phyloP scores from a whole-genome alignment of 768 basidiomycete genomes.

The Serendipita sp. region DNA sequence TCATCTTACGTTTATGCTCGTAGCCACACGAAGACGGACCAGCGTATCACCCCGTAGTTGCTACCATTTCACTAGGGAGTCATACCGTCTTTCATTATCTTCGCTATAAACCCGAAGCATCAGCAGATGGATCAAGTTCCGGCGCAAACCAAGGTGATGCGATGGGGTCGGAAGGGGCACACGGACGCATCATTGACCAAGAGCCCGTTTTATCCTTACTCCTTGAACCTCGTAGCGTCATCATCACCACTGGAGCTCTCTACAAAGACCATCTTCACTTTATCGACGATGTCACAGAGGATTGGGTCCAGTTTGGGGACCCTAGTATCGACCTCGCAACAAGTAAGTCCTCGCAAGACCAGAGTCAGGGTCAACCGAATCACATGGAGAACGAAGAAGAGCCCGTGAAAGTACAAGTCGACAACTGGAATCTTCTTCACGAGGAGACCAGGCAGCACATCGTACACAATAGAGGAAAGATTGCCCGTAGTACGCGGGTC shows the following conservation, averaged over 20 bases:
- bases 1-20: constrained; percentile 9
- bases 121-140: constrained; percentile 4
- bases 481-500: constrained; percentile 45
- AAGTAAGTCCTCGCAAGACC: constrained; percentile 7
- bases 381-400: constrained; percentile 17
- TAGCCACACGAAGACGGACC: constrained; percentile 92
- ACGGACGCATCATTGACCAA: constrained; percentile 42
- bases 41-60: constrained; percentile 71
- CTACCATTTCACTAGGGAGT: constrained; percentile 77
- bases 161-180: constrained; percentile 4
- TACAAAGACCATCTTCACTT: constrained; percentile 69
- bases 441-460: constrained; percentile 24
- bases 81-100: constrained; percentile 77
- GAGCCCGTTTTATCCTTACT: constrained; percentile 54
- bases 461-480: constrained; percentile 31
- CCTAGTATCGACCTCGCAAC: neutral
- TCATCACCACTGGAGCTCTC: constrained; percentile 54
- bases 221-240: constrained; percentile 70
- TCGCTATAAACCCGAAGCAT: constrained; percentile 29
- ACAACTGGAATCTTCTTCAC: constrained; percentile 41
- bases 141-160: constrained; percentile 13
- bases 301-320: constrained; percentile 18
- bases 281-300: constrained; percentile 44
- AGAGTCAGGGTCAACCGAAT: neutral
- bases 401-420: constrained; percentile 21